Percentiles rank a stretch among this genome's conserved stretches.
These are phyloP conservation scores for Austroboletus novae-zelandiae DNA, from an alignment of 1,284 basidiomycete species.

Conservation along the genomic window DNA sequence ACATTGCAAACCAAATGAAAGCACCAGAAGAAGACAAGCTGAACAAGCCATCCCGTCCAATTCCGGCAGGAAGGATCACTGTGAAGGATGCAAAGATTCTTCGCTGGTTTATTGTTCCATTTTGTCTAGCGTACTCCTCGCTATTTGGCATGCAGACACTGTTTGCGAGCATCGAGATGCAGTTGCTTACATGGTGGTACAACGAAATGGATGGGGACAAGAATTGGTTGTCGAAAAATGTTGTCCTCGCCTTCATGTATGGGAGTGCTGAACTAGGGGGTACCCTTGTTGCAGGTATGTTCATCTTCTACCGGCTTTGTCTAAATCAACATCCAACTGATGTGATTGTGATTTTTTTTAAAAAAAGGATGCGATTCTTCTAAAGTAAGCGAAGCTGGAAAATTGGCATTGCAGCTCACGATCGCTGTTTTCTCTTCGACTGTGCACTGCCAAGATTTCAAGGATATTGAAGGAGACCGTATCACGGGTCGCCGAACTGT, in stretches of 20 bases:
- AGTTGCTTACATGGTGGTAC: conserved; percentile 33
- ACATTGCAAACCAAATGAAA: conserved; percentile 43
- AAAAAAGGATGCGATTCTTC: conserved; percentile 15
- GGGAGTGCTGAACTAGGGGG: conserved; percentile 39
- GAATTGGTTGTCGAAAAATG: conserved; percentile 38
- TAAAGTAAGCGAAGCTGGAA: conserved; percentile 20
- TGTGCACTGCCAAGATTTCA: conserved; percentile 43
- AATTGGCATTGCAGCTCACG: conserved; percentile 27
- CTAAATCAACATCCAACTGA: not conserved
- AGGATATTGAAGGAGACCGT: conserved; percentile 36
- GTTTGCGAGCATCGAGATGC: conserved; percentile 33
- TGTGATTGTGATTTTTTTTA: not conserved
- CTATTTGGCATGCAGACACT: conserved; percentile 31
- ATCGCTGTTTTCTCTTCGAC: conserved; percentile 34
- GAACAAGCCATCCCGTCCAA: conserved; percentile 42
- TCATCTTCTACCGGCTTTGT: not conserved
- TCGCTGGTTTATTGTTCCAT: conserved; percentile 37
- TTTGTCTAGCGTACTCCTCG: conserved; percentile 34
- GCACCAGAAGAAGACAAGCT: conserved; percentile 38
- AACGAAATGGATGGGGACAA: conserved; percentile 37
- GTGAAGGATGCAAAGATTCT: conserved; percentile 30
- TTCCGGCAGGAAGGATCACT: conserved; percentile 39
- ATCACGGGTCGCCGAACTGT: conserved; percentile 34
- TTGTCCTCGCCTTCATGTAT: conserved; percentile 38
- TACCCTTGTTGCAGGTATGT: conserved; percentile 37